Base-by-base conservation (phyloP, 768 basidiomycete genomes). In the Auricularia cornea region DNA sequence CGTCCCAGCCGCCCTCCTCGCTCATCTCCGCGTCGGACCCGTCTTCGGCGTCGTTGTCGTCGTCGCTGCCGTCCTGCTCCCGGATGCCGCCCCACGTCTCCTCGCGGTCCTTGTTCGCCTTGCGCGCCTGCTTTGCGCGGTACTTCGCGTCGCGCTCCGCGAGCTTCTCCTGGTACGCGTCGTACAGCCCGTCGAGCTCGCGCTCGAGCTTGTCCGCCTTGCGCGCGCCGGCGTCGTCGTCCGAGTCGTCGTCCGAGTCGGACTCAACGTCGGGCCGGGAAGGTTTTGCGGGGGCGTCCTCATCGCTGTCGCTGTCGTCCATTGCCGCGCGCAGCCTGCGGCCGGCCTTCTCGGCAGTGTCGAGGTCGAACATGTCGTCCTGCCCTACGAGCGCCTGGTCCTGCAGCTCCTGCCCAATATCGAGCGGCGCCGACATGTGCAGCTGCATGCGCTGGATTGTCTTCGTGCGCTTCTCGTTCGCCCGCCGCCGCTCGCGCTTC, bases 341-440 rank as follows among this genome's bases (percentile, higher is more conserved):
- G 64, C 78, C 68, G 54, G 75, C 74, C 52, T 73, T 76, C 72
- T 88, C 85, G 4, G 86, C 83, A 52, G 81, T 78, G 59, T 78
- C 84, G 48, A 98, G 82, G 70, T 95, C 92, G 69, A 98, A 98
- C 28, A 97, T 78, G 68, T 98, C 94, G 29, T 87, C 89, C 69
- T 90, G 88, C 5, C 90, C 91, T 28, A 83, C 71, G 20, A 96
- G 80, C 20, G 89, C 80, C 2, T 84, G 77, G 66, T 96, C 94
- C 60, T 83, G 80, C 68, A 90, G 89, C 69, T 94, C 92, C 64
- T 94, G 74, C 72, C 94, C 95, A 66, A 98, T 94, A 69, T 98
- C 97, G 67, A 95, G 78, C n/a, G 97, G 97, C 23, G 94, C 93
- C 14, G 90, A 92, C 97, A 99, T 99, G 71, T 92, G 89, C 56